These are phyloP conservation scores for Petunia axillaris DNA, from an alignment of 257 asterid genomes.

Conservation along the genomic window DNA sequence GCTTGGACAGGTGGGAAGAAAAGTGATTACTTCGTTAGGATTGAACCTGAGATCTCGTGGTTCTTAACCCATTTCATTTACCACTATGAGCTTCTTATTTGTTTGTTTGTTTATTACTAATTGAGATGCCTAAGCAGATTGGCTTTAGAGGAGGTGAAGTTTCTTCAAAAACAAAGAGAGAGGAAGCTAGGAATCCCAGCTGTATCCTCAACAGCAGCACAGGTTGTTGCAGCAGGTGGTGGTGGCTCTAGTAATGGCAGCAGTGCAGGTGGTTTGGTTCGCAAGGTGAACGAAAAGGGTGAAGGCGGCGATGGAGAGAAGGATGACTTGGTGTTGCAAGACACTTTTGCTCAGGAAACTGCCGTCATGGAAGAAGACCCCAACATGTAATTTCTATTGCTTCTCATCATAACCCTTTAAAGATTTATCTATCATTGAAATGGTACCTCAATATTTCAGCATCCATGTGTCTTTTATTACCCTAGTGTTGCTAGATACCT, in stretches of 20 bases:
- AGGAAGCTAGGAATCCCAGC: conserved; percentile 85
- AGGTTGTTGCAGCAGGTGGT: conserved; percentile 35
- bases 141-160: conserved; percentile 82
- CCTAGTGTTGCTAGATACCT: background rate
- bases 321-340: conserved; percentile 95
- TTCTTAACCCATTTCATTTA: no score
- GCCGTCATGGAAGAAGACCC: conserved; percentile 99
- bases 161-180: conserved; percentile 93
- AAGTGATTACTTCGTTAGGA: no score
- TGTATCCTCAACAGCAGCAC: conserved; percentile 39
- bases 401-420: no score
- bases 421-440: background rate
- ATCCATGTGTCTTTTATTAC: background rate
- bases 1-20: no score
- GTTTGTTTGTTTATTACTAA: background rate
- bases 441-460: background rate
- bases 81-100: background rate
- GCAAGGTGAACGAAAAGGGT: conserved; percentile 52
- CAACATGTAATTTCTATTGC: conserved; percentile 55
- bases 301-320: conserved; percentile 83
- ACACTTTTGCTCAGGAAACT: conserved; percentile 98
- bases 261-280: conserved; percentile 42
- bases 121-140: conserved; percentile 40
- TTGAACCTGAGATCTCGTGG: no score
- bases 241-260: conserved; percentile 31